These are phyloP conservation scores for Volvox reticuliferus DNA, from an alignment of 139 green algal genomes.

Conservation along the genomic window DNA sequence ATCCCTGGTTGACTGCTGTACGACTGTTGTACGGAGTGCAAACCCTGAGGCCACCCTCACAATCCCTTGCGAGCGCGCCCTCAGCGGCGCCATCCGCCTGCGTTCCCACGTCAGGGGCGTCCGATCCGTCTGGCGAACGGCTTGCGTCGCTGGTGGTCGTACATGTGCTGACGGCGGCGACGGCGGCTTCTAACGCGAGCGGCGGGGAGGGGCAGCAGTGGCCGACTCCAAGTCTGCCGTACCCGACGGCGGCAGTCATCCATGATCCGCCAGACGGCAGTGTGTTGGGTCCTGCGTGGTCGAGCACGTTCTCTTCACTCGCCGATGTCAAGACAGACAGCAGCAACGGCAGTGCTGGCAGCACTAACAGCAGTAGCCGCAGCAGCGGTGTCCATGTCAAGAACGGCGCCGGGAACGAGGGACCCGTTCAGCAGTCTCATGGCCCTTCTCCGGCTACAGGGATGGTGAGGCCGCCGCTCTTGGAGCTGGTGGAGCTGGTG, in stretches of 20 bases:
- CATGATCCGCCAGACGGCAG: not conserved
- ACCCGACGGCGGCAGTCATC: not conserved
- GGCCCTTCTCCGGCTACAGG: too few relatives aligned
- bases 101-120: too few relatives aligned
- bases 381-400: too few relatives aligned
- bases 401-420: too few relatives aligned
- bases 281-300: not conserved
- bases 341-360: not conserved
- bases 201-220: not conserved
- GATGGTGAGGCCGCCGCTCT: too few relatives aligned
- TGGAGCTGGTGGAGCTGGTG: conserved; percentile 37
- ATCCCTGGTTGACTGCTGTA: conserved; percentile 42
- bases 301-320: too few relatives aligned
- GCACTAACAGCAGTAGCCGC: too few relatives aligned
- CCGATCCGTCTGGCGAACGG: too few relatives aligned
- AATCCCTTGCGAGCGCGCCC: not conserved
- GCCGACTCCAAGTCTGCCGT: not conserved
- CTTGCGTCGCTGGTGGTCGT: conserved; percentile 3
- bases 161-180: conserved; percentile 27
- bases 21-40: not conserved
- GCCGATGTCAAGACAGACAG: not conserved
- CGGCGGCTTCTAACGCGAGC: not conserved
- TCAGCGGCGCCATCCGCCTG: not conserved
- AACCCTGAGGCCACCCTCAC: too few relatives aligned
- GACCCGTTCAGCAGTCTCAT: too few relatives aligned